Percentiles rank a stretch among this genome's conserved stretches.
These are phyloP conservation scores for Coleophoma eucalyptorum DNA, from an alignment of 2,329 filamentous ascomycete genomes.

Conservation along the genomic window DNA sequence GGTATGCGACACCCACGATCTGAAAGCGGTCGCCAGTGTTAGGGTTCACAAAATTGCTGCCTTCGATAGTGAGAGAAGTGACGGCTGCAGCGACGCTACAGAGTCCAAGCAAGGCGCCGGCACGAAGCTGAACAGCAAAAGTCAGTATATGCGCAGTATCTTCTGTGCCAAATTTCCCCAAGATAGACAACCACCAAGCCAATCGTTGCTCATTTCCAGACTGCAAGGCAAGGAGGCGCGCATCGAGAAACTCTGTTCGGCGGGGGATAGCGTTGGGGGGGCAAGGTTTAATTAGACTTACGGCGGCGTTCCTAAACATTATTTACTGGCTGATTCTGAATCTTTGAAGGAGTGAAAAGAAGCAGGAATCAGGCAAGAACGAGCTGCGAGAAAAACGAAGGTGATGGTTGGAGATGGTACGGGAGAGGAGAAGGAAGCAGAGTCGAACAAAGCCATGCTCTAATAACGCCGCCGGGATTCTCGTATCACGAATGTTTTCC, in stretches of 20 bases:
- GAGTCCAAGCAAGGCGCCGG: conserved; percentile 18
- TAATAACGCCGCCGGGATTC: neutral
- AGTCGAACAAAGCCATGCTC: no score
- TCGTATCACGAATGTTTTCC: no score
- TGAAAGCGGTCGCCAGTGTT: conserved; percentile 57
- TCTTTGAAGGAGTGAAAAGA: neutral
- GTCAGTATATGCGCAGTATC: neutral
- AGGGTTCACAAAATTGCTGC: conserved; percentile 57
- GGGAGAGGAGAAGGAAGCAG: no score
- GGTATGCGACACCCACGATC: conserved; percentile 65
- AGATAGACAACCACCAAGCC: no score
- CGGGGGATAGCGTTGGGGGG: no score
- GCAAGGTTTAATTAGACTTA: neutral
- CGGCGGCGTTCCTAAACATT: neutral
- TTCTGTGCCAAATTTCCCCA: no score
- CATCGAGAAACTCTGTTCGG: neutral
- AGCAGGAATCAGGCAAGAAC: neutral
- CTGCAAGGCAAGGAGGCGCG: no score
- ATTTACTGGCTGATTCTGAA: neutral
- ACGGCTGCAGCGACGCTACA: conserved; percentile 47
- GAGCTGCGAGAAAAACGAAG: neutral
- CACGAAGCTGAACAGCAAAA: neutral
- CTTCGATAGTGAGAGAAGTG: conserved; percentile 50
- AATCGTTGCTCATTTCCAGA: no score
- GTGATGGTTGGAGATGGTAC: neutral